Conservation (phyloP, 768 basidiomycete species). For the Saitozyma sp. region DNA sequence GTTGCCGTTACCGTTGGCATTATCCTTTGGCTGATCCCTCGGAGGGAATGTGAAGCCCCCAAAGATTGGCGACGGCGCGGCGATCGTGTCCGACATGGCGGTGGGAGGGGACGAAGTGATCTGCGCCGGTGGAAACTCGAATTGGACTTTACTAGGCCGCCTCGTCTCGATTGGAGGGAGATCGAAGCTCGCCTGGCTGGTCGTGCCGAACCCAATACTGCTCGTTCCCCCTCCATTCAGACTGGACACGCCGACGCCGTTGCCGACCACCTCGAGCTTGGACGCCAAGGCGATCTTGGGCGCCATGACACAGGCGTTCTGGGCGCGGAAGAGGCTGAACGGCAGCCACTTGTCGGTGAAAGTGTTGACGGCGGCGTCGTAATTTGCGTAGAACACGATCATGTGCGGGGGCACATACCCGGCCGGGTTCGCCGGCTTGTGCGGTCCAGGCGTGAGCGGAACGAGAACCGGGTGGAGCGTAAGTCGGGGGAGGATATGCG, state of each 20-base stretch:
- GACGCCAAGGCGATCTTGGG: conserved; percentile 21
- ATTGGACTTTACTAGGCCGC: conserved; percentile 51
- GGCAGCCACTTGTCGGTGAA: conserved; percentile 51
- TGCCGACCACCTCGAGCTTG: conserved; percentile 7
- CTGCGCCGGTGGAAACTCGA: conserved; percentile 23
- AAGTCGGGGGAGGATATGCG: conserved; percentile 45
- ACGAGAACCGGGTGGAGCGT: conserved; percentile 47
- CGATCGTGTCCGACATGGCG: background rate
- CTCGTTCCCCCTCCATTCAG: background rate
- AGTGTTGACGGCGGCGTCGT: conserved; percentile 50
- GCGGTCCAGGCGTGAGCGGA: conserved; percentile 39
- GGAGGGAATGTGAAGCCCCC: conserved; percentile 27
- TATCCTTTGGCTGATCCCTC: too few relatives aligned
- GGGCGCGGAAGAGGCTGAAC: conserved; percentile 50
- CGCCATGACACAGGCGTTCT: conserved; percentile 50
- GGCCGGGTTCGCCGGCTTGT: conserved; percentile 6
- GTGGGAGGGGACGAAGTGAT: background rate
- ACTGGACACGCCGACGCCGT: background rate
- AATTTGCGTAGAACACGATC: conserved; percentile 51
- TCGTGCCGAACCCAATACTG: background rate
- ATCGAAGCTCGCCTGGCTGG: background rate
- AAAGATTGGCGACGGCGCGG: conserved; percentile 8
- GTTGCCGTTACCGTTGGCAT: too few relatives aligned
- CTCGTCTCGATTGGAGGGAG: conserved; percentile 10
- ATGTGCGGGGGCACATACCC: conserved; percentile 45